Evolutionary conservation across 768 basidiomycete genomes (phyloP), one percentile per base, ranked within the genome.

Genomic region (Lyophyllum semitale): DNA sequence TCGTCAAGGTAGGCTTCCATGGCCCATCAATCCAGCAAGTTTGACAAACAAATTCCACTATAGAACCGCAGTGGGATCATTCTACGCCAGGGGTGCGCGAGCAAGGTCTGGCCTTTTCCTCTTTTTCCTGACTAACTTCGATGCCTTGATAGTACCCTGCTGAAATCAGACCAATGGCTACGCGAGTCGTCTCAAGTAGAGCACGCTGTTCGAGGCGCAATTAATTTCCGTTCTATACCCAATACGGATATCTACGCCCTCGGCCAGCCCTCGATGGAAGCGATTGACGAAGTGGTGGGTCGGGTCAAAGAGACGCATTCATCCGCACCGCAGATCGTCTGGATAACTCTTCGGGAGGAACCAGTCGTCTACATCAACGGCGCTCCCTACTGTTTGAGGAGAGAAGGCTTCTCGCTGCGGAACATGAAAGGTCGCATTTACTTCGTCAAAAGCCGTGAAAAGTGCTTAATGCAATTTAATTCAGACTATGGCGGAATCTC

Each of bases 401-500:
- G 93, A 54, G 93, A 96, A 65, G 82, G 85, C 3, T 92, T 90
- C 62, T 90, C 91, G 12, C 71, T 99, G 27, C 79, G 97, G 41
- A 98, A 99, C 66, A 93, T 98, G 87, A 97, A 95, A 79, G 91
- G 87, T 89, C 13, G 6, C 37, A 18, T 35, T 8, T 38, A 11
- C 33, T 23, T 56, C 40, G 15, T 18, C 23, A 13, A 26, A 11
- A 32, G 7, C 13, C 20, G 13, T 8, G 8, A 3, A 18, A 23
- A 7, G 22, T 43, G 20, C 15, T 50, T 48, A n/a, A 46, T 35
- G 11, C 9, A n/a, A 8, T 5, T 27, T 25, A 26, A 13, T 41
- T 9, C 35, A 91, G 95, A 97, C 70, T 98, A 95, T 72, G 91
- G 93, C 42, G 97, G 97, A 3, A 98, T 99, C 48, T 96, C 95